phyloP scores from a whole-genome alignment of 208 protist species.

The Acanthamoeba polyphaga region DNA sequence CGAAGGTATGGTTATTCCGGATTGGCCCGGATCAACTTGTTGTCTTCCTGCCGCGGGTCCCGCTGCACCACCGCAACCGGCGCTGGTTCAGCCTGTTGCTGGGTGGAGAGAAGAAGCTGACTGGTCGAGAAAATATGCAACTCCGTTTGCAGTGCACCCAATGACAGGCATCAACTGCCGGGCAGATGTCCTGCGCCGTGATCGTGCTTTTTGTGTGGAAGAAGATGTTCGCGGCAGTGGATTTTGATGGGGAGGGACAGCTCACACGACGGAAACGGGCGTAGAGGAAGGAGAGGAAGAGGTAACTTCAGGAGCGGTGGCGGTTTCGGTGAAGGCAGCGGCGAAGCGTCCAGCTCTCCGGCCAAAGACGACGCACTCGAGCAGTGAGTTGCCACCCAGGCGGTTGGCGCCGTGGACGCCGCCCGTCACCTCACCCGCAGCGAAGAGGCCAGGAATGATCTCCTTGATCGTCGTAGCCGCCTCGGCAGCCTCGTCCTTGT shows the following conservation, averaged over 20 bases:
- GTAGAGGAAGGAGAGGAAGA: not conserved
- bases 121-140: too few species aligned
- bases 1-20: too few species aligned
- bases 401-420: slow-evolving; percentile 97
- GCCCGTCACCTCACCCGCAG: slow-evolving; percentile 97
- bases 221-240: too few species aligned
- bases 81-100: too few species aligned
- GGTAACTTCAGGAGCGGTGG: not conserved
- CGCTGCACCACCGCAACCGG: too few species aligned
- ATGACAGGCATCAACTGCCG: too few species aligned
- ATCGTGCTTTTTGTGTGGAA: too few species aligned
- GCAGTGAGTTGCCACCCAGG: slow-evolving; percentile 97
- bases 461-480: not conserved
- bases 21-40: too few species aligned
- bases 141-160: too few species aligned
- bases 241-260: not conserved
- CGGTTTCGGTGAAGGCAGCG: not conserved
- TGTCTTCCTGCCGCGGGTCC: too few species aligned
- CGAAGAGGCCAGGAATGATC: slow-evolving; percentile 94
- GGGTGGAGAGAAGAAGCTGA: too few species aligned
- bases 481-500: not conserved
- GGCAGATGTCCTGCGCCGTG: too few species aligned
- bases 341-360: slow-evolving; percentile 89
- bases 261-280: not conserved
- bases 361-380: slow-evolving; percentile 97